These are phyloP conservation scores for Phtheirospermum japonicum DNA, from an alignment of 257 asterid species.

Conservation along the genomic window DNA sequence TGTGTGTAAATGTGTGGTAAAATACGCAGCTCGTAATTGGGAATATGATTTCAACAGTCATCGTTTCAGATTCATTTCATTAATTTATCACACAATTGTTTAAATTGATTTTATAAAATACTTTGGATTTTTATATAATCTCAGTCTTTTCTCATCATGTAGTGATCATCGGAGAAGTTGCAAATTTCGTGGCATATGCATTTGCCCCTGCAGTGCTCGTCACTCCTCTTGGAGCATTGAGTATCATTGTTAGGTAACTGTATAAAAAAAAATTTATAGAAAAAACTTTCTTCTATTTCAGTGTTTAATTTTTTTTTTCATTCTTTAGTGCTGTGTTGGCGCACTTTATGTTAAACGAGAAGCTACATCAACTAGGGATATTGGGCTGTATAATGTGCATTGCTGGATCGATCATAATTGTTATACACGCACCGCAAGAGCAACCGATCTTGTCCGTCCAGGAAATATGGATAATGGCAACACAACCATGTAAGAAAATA, in stretches of 20 bases:
- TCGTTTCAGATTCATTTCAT: not conserved
- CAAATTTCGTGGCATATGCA: constrained; percentile 86
- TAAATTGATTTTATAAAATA: not conserved
- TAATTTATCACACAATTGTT: constrained; percentile 1
- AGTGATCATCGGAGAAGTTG: constrained; percentile 88
- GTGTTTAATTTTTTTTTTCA: not conserved
- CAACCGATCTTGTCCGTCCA: constrained; percentile 63
- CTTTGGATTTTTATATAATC: not conserved
- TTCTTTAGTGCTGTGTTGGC: constrained; percentile 67
- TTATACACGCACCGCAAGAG: constrained; percentile 82
- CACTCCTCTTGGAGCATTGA: constrained; percentile 89
- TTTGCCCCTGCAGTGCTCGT: constrained; percentile 95
- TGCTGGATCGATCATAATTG: constrained; percentile 73
- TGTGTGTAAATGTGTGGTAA: not conserved
- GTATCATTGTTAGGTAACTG: constrained; percentile 72
- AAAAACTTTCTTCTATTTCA: not conserved
- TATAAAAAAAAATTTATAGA: not conserved
- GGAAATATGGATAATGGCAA: constrained; percentile 83
- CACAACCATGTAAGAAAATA: constrained; percentile 55
- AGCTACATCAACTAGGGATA: constrained; percentile 65
- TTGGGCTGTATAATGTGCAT: constrained; percentile 83
- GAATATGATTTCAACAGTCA: constrained; percentile 9
- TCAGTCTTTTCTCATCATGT: constrained; percentile 1
- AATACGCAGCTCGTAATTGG: not conserved
- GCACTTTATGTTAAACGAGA: constrained; percentile 72